These are phyloP conservation scores for Euphorbia schlechtendalii DNA, from an alignment of 441 rosid genomes.

Conservation along the genomic window DNA sequence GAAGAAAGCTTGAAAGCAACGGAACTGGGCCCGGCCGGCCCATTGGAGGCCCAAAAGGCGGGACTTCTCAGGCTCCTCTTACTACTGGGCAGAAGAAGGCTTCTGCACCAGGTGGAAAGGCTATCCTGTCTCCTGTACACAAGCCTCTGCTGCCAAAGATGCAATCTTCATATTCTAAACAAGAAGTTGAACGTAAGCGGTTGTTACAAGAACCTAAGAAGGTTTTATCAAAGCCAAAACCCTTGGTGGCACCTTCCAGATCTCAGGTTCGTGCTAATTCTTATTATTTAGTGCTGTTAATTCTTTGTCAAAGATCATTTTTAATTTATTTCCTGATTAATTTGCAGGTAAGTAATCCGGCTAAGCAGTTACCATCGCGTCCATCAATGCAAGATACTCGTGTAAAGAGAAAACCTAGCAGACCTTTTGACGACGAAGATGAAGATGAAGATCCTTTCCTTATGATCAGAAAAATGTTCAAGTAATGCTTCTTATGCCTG, in stretches of 20 bases:
- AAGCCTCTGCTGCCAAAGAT: conserved; percentile 44
- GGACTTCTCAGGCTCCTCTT: conserved; percentile 31
- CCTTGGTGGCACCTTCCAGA: conserved; percentile 34
- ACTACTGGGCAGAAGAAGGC: conserved; percentile 27
- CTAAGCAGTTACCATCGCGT: conserved; percentile 38
- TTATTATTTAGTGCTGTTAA: neutral
- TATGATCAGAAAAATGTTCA: conserved; percentile 61
- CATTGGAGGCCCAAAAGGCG: conserved; percentile 27
- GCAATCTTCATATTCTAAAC: conserved; percentile 41
- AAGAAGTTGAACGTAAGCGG: conserved; percentile 43
- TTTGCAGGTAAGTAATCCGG: conserved; percentile 21
- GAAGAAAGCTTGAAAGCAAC: no score
- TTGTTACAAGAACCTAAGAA: conserved; percentile 33
- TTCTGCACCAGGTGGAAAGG: conserved; percentile 30
- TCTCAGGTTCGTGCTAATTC: conserved; percentile 38
- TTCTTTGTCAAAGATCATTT: conserved; percentile 4
- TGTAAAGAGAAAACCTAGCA: conserved; percentile 52
- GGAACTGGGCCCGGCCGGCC: no score
- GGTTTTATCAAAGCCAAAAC: conserved; percentile 35
- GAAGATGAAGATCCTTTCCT: conserved; percentile 49
- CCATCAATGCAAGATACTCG: conserved; percentile 29
- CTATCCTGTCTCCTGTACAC: conserved; percentile 26
- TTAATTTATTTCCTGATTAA: conserved; percentile 11
- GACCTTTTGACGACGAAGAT: conserved; percentile 29
- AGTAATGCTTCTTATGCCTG: conserved; percentile 29